Percentiles rank a stretch among this genome's conserved stretches.
Conservation (phyloP, 208 protist genomes). For the Crithidia bombi region DNA sequence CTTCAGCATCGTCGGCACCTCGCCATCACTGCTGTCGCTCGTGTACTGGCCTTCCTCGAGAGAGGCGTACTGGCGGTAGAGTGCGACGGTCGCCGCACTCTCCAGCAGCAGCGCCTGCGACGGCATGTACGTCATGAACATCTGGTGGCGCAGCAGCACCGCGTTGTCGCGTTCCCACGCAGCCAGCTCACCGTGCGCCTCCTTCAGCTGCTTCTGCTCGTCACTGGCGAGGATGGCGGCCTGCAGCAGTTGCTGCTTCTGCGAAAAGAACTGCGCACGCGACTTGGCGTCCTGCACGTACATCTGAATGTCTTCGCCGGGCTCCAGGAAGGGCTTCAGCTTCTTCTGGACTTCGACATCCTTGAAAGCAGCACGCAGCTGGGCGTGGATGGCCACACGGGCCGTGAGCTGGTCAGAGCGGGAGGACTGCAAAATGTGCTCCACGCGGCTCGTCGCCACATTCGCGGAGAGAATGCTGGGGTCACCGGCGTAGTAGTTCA, state of each 20-base stretch:
- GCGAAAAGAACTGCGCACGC: constrained; percentile 79
- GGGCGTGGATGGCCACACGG: constrained; percentile 80
- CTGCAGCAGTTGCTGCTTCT: constrained; percentile 77
- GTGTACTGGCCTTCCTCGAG: constrained; percentile 80
- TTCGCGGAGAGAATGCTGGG: constrained; percentile 54
- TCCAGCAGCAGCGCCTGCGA: constrained; percentile 78
- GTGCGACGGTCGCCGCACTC: constrained; percentile 77
- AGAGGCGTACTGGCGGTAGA: constrained; percentile 85
- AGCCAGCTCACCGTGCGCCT: constrained; percentile 76
- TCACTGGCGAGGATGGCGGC: constrained; percentile 57
- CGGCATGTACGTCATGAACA: constrained; percentile 88
- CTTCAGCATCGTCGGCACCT: constrained; percentile 68
- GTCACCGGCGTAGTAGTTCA: constrained; percentile 82
- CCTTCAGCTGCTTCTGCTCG: constrained; percentile 69
- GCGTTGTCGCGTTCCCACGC: constrained; percentile 83
- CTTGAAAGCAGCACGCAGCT: constrained; percentile 76
- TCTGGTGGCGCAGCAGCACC: constrained; percentile 80
- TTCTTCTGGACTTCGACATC: constrained; percentile 55
- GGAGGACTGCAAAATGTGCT: constrained; percentile 52
- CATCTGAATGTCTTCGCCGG: constrained; percentile 51
- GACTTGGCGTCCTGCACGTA: constrained; percentile 60
- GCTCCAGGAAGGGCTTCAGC: constrained; percentile 60
- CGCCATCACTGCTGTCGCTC: constrained; percentile 80
- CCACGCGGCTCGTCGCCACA: constrained; percentile 51
- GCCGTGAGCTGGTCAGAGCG: constrained; percentile 66